These are phyloP conservation scores for Sphaerostilbella broomeana DNA, from an alignment of 2,329 filamentous ascomycete species.

Conservation along the genomic window DNA sequence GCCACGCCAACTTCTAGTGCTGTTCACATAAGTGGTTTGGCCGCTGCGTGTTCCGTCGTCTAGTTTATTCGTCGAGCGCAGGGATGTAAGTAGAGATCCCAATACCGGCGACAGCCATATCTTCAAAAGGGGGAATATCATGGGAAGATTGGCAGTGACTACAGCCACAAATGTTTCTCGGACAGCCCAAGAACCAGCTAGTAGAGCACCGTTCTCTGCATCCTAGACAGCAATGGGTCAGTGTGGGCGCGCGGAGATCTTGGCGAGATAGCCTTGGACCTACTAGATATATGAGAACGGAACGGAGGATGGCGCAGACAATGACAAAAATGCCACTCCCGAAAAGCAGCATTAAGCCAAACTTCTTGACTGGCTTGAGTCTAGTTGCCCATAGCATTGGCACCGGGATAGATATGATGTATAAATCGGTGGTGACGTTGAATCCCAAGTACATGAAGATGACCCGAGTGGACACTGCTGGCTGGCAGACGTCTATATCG, in stretches of 20 bases:
- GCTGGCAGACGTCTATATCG: slow-evolving; percentile 39
- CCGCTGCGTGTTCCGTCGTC: slow-evolving; percentile 17
- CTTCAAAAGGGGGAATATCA: slow-evolving; percentile 41
- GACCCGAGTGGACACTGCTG: slow-evolving; percentile 43
- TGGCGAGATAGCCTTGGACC: slow-evolving; percentile 10
- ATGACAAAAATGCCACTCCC: slow-evolving; percentile 36
- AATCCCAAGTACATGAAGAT: slow-evolving; percentile 45
- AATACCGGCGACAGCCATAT: slow-evolving; percentile 24
- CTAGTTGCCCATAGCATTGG: slow-evolving; percentile 41
- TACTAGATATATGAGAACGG: slow-evolving; percentile 24
- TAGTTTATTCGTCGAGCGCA: slow-evolving; percentile 17
- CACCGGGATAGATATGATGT: slow-evolving; percentile 51
- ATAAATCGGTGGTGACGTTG: slow-evolving; percentile 52
- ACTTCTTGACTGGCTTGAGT: slow-evolving; percentile 31
- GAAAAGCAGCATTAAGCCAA: slow-evolving; percentile 33
- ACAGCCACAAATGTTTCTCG: slow-evolving; percentile 40
- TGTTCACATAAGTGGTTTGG: slow-evolving; percentile 16
- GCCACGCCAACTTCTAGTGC: slow-evolving; percentile 13
- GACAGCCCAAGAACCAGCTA: slow-evolving; percentile 37
- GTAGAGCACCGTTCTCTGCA: slow-evolving; percentile 33
- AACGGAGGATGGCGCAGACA: slow-evolving; percentile 33
- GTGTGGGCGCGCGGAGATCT: too few species aligned
- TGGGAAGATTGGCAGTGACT: slow-evolving; percentile 37
- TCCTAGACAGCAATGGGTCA: slow-evolving; percentile 23
- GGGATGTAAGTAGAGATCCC: slow-evolving; percentile 19